A percentile compares a stretch with the other conserved stretches of the same genome.
Conservation (phyloP, 2,329 filamentous ascomycete species). For the Colletotrichum musicola region DNA sequence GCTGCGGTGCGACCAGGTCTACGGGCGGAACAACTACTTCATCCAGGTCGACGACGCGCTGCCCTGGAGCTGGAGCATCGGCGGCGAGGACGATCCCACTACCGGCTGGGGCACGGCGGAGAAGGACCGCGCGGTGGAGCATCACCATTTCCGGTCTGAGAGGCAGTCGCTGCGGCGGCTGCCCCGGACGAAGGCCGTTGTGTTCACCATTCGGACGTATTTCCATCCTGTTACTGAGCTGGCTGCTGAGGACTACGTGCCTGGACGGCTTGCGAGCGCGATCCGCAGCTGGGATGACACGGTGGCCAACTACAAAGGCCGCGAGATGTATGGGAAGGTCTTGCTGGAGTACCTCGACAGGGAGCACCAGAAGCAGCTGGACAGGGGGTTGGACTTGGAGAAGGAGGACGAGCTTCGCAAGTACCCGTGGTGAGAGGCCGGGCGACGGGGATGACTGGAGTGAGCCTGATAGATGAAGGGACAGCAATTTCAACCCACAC, state of each 20-base stretch:
- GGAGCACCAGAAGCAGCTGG: constrained; percentile 80
- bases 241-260: constrained; percentile 79
- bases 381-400: constrained; percentile 71
- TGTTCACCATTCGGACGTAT: constrained; percentile 86
- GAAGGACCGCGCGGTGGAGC: constrained; percentile 77
- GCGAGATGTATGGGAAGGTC: constrained; percentile 78
- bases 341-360: constrained; percentile 81
- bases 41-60: constrained; percentile 85
- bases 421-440: constrained; percentile 68
- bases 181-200: constrained; percentile 68
- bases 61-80: constrained; percentile 82
- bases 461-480: not conserved
- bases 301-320: constrained; percentile 83
- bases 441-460: not conserved
- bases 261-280: constrained; percentile 81
- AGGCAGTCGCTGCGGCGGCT: constrained; percentile 76
- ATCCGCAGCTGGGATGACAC: constrained; percentile 85
- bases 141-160: constrained; percentile 84
- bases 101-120: constrained; percentile 82
- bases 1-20: constrained; percentile 74
- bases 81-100: constrained; percentile 73
- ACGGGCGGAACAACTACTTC: constrained; percentile 84
- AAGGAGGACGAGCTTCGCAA: constrained; percentile 69
- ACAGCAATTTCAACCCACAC: not conserved
- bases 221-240: constrained; percentile 79